Evolutionary conservation across 2,329 filamentous ascomycete species (phyloP).

Genomic region (Colletotrichum somersetense): DNA sequence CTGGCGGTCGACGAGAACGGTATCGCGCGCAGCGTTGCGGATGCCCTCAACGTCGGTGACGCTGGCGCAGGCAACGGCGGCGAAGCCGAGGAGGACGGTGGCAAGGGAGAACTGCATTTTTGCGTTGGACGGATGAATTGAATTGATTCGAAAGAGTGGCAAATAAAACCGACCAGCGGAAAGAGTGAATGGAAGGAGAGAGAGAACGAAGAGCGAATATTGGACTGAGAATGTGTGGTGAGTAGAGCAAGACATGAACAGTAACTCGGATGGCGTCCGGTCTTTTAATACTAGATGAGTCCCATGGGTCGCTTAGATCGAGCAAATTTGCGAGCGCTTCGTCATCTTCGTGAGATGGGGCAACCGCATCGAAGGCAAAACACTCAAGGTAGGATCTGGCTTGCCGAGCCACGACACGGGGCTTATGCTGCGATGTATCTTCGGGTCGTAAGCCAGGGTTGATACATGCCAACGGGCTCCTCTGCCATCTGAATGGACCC

Average conservation of each 20-base stretch:
- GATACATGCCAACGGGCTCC: not conserved
- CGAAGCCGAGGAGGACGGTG: conserved; percentile 45
- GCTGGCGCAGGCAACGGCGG: conserved; percentile 44
- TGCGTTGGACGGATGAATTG: not conserved
- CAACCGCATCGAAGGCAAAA: not conserved
- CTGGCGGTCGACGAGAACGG: conserved; percentile 45
- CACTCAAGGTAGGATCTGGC: not conserved
- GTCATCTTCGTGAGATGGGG: not conserved
- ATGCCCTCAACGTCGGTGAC: conserved; percentile 43
- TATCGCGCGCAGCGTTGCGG: conserved; percentile 6
- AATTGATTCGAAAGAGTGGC: not conserved
- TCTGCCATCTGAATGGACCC: not conserved
- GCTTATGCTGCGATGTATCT: not conserved
- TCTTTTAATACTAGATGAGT: not conserved
- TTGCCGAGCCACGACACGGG: not conserved
- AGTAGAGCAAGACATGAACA: not conserved
- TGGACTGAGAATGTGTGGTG: not conserved
- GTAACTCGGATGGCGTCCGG: not conserved
- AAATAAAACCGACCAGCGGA: conserved; percentile 12
- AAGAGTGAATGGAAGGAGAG: conserved; percentile 10
- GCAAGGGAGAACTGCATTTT: conserved; percentile 46
- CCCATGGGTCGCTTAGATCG: not conserved
- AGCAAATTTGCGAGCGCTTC: not conserved
- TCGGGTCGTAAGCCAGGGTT: not conserved
- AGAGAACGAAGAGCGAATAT: not conserved